Conservation (phyloP, 202 grass and related monocot genomes). For the Alloteropsis angusta region DNA sequence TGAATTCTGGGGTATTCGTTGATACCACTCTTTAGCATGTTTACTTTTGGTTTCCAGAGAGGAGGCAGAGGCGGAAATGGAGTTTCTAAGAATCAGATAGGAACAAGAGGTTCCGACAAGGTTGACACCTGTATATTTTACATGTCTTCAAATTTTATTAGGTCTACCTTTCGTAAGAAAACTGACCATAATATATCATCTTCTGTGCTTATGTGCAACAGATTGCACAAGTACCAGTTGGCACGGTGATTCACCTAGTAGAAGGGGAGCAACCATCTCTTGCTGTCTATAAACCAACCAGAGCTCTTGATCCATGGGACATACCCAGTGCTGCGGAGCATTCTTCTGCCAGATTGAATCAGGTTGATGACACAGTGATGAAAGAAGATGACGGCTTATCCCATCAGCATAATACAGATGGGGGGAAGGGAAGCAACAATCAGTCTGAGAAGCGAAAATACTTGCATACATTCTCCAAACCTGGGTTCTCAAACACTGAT, state of each 20-base stretch:
- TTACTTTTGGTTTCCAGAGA: conserved; percentile 46
- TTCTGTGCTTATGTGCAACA: conserved; percentile 24
- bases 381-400: not conserved
- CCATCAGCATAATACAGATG: not conserved
- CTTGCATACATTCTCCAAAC: not conserved
- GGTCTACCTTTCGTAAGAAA: conserved; percentile 1
- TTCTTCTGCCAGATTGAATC: conserved; percentile 16
- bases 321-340: conserved; percentile 41
- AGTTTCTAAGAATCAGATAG: conserved; percentile 84
- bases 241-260: conserved; percentile 77
- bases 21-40: conserved; percentile 1
- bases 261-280: conserved; percentile 42
- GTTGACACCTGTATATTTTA: conserved; percentile 11
- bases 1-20: not conserved
- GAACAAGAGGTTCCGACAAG: conserved; percentile 75
- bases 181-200: not conserved
- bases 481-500: not conserved
- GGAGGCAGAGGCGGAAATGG: conserved; percentile 60
- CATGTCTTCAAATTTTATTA: not conserved
- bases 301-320: conserved; percentile 73
- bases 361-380: not conserved
- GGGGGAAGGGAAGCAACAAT: conserved; percentile 5
- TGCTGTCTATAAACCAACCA: conserved; percentile 36
- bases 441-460: conserved; percentile 10
- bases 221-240: conserved; percentile 65